Evolutionary conservation across 495 filamentous ascomycete genomes (phyloP).

Genomic region (Penicillium canariense): DNA sequence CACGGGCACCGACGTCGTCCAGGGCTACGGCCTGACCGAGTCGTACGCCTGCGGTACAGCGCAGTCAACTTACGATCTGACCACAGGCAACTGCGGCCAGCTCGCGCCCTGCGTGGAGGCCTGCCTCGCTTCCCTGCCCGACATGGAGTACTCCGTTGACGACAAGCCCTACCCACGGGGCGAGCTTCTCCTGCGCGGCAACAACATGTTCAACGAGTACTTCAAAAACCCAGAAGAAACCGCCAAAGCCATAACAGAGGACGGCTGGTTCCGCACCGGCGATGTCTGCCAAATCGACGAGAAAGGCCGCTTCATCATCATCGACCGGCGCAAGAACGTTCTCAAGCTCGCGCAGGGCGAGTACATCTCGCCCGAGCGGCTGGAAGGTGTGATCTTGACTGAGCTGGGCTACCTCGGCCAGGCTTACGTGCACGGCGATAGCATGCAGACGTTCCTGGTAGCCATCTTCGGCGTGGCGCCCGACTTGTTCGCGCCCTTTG

Average conservation of each 20-base stretch:
- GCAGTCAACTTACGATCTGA: conserved; percentile 68
- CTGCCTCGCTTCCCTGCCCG: conserved; percentile 83
- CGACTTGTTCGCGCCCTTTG: conserved; percentile 74
- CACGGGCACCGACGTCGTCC: conserved; percentile 74
- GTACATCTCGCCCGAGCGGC: conserved; percentile 94
- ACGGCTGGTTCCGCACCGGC: conserved; percentile 97
- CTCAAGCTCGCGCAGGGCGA: conserved; percentile 97
- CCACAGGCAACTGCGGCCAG: conserved; percentile 77
- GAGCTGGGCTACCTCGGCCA: conserved; percentile 72
- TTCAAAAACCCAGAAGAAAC: conserved; percentile 88
- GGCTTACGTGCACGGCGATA: conserved; percentile 90
- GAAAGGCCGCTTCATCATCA: conserved; percentile 83
- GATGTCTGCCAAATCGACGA: conserved; percentile 84
- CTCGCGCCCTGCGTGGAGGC: conserved; percentile 65
- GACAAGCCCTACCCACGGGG: conserved; percentile 94
- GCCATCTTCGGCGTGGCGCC: conserved; percentile 85
- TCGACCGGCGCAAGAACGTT: conserved; percentile 97
- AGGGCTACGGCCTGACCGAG: conserved; percentile 95
- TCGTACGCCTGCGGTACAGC: conserved; percentile 77
- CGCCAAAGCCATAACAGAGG: conserved; percentile 71
- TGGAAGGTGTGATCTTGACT: conserved; percentile 90
- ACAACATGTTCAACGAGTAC: conserved; percentile 77
- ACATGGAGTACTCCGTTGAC: conserved; percentile 89
- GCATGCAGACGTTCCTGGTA: conserved; percentile 77
- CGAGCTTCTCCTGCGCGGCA: conserved; percentile 81